These are phyloP conservation scores for thale cress (Arabidopsis thaliana) DNA, from an alignment of 345 rosid genomes.

Conservation along the genomic window DNA sequence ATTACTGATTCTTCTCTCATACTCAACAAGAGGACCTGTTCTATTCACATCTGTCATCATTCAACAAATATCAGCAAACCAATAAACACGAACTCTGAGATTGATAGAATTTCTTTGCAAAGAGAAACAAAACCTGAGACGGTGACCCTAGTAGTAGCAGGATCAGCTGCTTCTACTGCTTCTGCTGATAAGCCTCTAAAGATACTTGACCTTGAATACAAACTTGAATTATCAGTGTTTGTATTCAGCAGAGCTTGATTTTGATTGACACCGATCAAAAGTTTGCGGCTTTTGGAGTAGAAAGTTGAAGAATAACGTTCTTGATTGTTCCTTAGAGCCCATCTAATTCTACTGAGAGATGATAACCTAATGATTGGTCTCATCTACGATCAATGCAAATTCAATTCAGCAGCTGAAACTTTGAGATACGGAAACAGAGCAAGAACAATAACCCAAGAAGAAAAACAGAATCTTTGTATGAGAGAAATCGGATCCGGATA, in stretches of 20 bases:
- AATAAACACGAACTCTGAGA: not conserved
- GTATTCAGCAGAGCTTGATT: conserved; percentile 27
- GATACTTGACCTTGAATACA: conserved; percentile 33
- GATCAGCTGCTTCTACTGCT: conserved; percentile 43
- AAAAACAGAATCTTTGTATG: not conserved
- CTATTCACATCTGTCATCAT: conserved; percentile 54
- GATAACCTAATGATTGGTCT: conserved; percentile 54
- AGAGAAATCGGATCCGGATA: conserved; percentile 1
- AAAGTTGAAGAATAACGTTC: conserved; percentile 36
- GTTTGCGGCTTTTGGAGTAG: conserved; percentile 40
- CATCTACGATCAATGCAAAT: conserved; percentile 53
- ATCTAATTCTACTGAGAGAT: conserved; percentile 49
- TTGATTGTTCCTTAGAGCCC: conserved; percentile 48
- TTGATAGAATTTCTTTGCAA: not conserved
- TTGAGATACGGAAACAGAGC: conserved; percentile 19
- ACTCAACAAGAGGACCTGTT: conserved; percentile 90
- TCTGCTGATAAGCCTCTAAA: conserved; percentile 60
- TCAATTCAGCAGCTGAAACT: conserved; percentile 19
- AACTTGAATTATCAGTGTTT: conserved; percentile 35
- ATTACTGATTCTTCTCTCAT: conserved; percentile 72
- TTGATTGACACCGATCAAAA: conserved; percentile 35
- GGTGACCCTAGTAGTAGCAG: conserved; percentile 47
- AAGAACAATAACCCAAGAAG: conserved; percentile 15
- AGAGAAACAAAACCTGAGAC: conserved; percentile 25
- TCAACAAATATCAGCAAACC: conserved; percentile 29